Evolutionary conservation across 1,284 basidiomycete species (phyloP).

Genomic region (Leccinum solheimii): DNA sequence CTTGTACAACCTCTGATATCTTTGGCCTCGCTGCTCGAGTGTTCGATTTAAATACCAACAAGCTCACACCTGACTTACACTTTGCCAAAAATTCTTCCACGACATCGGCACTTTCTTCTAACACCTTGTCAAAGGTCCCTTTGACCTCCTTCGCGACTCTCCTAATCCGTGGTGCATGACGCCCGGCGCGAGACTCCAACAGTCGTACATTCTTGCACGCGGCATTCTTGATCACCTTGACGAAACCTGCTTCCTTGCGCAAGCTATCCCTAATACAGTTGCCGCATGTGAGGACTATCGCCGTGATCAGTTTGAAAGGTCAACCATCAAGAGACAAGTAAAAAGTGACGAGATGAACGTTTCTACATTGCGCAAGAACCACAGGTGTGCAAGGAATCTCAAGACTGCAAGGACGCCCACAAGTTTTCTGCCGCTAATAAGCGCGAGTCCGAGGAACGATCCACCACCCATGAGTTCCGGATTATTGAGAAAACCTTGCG

Average conservation of each 20-base stretch:
- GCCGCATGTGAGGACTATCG: constrained; percentile 92
- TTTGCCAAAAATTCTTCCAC: constrained; percentile 92
- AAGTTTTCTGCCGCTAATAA: constrained; percentile 88
- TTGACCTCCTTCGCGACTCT: constrained; percentile 87
- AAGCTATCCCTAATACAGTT: constrained; percentile 90
- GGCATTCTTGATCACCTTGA: constrained; percentile 93
- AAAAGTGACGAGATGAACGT: constrained; percentile 55
- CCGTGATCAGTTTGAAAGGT: background rate
- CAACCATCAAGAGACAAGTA: background rate
- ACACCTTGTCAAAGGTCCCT: constrained; percentile 93
- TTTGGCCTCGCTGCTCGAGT: constrained; percentile 45
- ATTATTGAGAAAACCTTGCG: constrained; percentile 64
- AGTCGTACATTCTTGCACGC: constrained; percentile 79
- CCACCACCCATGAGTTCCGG: constrained; percentile 96
- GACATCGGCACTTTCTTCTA: constrained; percentile 86
- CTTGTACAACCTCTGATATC: constrained; percentile 84
- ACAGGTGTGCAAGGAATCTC: constrained; percentile 84
- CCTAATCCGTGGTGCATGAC: constrained; percentile 73
- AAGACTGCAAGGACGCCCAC: constrained; percentile 85
- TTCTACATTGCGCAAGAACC: constrained; percentile 89
- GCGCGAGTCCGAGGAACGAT: constrained; percentile 89
- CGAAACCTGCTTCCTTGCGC: constrained; percentile 93
- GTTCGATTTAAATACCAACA: background rate
- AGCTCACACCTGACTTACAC: constrained; percentile 52
- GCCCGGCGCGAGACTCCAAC: constrained; percentile 64